These are phyloP conservation scores for Coemansia biformis DNA, from an alignment of 192 early-diverging fungal genomes.

Conservation along the genomic window DNA sequence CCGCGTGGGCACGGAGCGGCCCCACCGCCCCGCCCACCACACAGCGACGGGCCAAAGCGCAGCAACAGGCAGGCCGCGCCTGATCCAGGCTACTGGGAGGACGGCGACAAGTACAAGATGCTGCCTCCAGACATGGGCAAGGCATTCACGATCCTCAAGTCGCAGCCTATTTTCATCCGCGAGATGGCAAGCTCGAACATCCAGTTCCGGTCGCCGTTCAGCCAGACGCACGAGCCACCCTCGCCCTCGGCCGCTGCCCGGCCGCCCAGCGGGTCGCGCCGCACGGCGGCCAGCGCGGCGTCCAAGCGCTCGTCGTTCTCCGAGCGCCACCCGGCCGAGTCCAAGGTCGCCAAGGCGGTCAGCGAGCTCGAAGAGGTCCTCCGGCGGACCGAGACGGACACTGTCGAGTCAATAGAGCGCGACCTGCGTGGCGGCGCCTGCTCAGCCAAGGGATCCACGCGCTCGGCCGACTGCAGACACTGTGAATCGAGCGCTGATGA, in stretches of 20 bases:
- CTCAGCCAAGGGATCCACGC: not conserved
- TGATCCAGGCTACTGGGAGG: constrained; percentile 44
- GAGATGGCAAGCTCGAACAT: constrained; percentile 44
- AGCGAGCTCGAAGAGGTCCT: constrained; percentile 50
- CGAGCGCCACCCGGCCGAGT: constrained; percentile 42
- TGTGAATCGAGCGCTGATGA: constrained; percentile 3
- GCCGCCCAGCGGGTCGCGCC: constrained; percentile 5
- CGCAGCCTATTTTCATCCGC: constrained; percentile 42
- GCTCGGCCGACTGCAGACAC: no score
- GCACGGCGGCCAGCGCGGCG: constrained; percentile 10
- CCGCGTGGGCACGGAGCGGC: no score
- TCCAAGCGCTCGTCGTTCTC: constrained; percentile 2
- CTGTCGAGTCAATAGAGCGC: constrained; percentile 26
- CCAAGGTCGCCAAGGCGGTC: constrained; percentile 50
- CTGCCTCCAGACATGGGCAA: constrained; percentile 42
- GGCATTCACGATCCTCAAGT: constrained; percentile 48
- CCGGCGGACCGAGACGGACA: constrained; percentile 42
- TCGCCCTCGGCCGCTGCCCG: not conserved
- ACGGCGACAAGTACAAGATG: constrained; percentile 41
- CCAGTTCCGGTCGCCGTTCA: constrained; percentile 47
- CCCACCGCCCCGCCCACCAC: constrained; percentile 1
- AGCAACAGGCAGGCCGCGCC: constrained; percentile 1
- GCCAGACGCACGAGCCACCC: constrained; percentile 9
- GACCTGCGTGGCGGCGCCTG: constrained; percentile 19
- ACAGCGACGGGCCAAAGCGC: constrained; percentile 13